These are phyloP conservation scores for Corchorus capsularis DNA, from an alignment of 345 rosid genomes.

Conservation along the genomic window DNA sequence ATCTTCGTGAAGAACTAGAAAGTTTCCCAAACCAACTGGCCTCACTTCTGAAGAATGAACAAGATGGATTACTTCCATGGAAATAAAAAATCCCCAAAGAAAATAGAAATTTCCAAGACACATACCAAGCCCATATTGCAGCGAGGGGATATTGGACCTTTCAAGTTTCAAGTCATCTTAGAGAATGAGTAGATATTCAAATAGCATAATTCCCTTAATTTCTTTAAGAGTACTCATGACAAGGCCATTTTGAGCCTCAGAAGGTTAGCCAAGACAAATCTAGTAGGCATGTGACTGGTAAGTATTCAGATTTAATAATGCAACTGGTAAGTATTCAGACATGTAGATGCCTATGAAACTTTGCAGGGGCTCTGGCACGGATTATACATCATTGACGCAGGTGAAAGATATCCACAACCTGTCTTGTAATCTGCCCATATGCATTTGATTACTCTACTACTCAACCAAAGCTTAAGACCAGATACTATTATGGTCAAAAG, in stretches of 20 bases:
- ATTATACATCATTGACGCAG: neutral
- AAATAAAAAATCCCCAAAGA: neutral
- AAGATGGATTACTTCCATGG: neutral
- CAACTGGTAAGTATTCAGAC: neutral
- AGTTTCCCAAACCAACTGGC: neutral
- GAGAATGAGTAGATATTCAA: too few relatives aligned
- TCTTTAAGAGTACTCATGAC: too few relatives aligned
- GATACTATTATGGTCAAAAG: neutral
- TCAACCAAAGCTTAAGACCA: neutral
- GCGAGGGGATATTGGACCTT: too few relatives aligned
- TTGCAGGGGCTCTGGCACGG: too few relatives aligned
- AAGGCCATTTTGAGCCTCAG: neutral
- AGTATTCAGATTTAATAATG: neutral
- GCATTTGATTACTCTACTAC: neutral
- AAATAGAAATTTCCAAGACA: neutral
- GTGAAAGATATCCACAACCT: neutral
- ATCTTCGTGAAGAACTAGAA: neutral
- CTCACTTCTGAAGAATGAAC: neutral
- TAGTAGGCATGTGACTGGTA: neutral
- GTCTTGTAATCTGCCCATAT: neutral
- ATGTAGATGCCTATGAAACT: neutral
- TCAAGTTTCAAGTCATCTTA: too few relatives aligned
- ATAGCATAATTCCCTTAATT: too few relatives aligned
- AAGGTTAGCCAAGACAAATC: neutral
- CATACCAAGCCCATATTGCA: too few relatives aligned